Evolutionary conservation across 1,284 basidiomycete species (phyloP).

Genomic region (Porodaedalea pini): DNA sequence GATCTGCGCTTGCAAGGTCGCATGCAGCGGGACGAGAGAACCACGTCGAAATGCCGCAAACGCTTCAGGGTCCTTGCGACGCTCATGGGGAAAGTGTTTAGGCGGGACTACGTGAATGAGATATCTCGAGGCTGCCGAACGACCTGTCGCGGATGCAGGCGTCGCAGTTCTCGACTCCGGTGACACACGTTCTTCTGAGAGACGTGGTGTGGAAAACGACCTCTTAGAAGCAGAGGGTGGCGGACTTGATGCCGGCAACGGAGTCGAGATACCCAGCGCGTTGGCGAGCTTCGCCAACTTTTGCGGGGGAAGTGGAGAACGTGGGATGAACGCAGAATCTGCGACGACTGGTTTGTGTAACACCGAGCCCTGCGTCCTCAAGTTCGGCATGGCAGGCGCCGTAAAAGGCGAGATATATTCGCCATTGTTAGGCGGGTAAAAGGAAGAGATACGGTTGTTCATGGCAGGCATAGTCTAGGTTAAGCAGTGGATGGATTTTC

Average conservation of each 20-base stretch:
- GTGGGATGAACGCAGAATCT: conserved; percentile 38
- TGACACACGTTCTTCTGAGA: conserved; percentile 32
- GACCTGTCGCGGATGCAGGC: conserved; percentile 28
- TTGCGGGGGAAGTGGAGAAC: conserved; percentile 66
- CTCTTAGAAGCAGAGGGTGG: conserved; percentile 44
- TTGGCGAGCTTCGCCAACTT: conserved; percentile 77
- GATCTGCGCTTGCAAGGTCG: conserved; percentile 68
- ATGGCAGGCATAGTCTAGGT: conserved; percentile 6
- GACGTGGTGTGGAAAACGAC: conserved; percentile 42
- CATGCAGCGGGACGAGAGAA: conserved; percentile 66
- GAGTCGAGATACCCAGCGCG: conserved; percentile 73
- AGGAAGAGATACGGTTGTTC: conserved; percentile 14
- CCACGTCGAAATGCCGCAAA: conserved; percentile 76
- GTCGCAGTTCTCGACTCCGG: conserved; percentile 28
- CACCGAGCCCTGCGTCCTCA: conserved; percentile 4
- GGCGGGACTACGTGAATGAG: conserved; percentile 78
- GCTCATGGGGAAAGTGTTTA: conserved; percentile 57
- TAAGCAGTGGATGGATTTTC: conserved; percentile 1
- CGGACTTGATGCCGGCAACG: conserved; percentile 51
- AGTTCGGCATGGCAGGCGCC: conserved; percentile 19
- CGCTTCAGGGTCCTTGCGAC: conserved; percentile 44
- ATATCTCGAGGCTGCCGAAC: conserved; percentile 52
- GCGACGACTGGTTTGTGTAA: conserved; percentile 13
- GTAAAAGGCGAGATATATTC: conserved; percentile 21
- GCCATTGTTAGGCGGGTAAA: conserved; percentile 9